phyloP scores from a whole-genome alignment of 441 rosid genomes.

The Adansonia rubrostipa region DNA sequence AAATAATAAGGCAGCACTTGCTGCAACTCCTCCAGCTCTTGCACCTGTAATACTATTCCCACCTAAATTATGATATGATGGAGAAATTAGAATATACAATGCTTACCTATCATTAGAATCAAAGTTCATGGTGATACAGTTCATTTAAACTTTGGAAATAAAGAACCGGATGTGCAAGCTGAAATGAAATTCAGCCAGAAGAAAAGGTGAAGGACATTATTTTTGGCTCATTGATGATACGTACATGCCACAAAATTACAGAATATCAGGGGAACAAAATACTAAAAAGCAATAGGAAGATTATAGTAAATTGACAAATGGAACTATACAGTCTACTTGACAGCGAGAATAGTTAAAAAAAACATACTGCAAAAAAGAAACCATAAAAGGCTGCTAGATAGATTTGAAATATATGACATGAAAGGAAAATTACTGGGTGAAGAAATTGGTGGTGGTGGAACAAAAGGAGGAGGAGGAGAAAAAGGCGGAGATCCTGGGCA shows the following conservation, averaged over 20 bases:
- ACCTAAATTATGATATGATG: slow-evolving; percentile 43
- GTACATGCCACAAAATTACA: slow-evolving; percentile 5
- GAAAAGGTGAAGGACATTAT: neutral
- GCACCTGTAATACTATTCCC: slow-evolving; percentile 78
- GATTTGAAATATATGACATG: neutral
- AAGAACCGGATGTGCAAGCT: neutral
- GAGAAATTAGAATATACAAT: too few species aligned
- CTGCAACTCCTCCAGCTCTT: slow-evolving; percentile 93
- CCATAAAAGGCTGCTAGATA: neutral
- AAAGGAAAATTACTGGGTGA: slow-evolving; percentile 53
- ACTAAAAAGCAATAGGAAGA: neutral
- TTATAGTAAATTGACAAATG: neutral
- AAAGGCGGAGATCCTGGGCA: slow-evolving; percentile 98
- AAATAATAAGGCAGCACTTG: slow-evolving; percentile 84
- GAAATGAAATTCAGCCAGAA: neutral
- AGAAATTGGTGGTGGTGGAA: slow-evolving; percentile 73
- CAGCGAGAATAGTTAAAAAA: neutral
- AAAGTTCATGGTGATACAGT: neutral
- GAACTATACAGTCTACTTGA: neutral
- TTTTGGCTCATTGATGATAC: too few species aligned
- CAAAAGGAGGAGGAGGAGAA: slow-evolving; percentile 95
- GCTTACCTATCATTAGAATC: too few species aligned
- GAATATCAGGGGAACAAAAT: slow-evolving; percentile 14
- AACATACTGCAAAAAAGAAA: neutral
- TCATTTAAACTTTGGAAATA: slow-evolving; percentile 14